A percentile compares a stretch with the other conserved stretches of the same genome.
Evolutionary conservation across 1,284 basidiomycete species (phyloP).

Genomic region (Vanrija humicola): DNA sequence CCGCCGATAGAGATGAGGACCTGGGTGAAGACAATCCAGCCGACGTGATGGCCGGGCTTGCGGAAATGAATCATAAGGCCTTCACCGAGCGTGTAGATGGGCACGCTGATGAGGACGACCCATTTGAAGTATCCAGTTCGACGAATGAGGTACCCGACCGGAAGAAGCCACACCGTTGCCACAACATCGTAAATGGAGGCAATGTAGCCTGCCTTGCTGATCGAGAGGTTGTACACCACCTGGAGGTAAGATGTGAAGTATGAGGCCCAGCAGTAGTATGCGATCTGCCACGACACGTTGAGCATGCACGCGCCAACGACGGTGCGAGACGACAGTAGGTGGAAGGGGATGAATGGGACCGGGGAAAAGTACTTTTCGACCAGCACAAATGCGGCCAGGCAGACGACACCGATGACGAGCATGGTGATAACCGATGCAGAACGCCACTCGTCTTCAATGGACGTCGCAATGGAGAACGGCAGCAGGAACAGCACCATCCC

Average conservation of each 20-base stretch:
- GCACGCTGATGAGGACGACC: conserved; percentile 36
- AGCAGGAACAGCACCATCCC: conserved; percentile 46
- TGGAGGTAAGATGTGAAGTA: conserved; percentile 45
- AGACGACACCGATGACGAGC: conserved; percentile 46
- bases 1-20: conserved; percentile 49
- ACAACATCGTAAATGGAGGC: conserved; percentile 45
- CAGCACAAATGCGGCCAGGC: conserved; percentile 40
- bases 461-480: conserved; percentile 45
- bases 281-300: conserved; percentile 42
- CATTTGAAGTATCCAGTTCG: conserved; percentile 45
- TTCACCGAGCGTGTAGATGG: conserved; percentile 45
- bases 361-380: conserved; percentile 41
- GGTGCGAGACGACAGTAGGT: conserved; percentile 41
- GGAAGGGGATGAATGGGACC: conserved; percentile 45
- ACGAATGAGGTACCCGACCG: conserved; percentile 41
- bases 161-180: conserved; percentile 40
- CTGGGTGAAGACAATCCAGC: conserved; percentile 40
- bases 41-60: conserved; percentile 26
- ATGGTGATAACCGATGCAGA: conserved; percentile 44
- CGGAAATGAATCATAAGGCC: conserved; percentile 50
- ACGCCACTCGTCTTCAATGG: conserved; percentile 33
- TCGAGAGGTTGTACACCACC: conserved; percentile 44
- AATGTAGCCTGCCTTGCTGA: conserved; percentile 46
- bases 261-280: conserved; percentile 38
- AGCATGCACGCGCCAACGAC: conserved; percentile 45